A percentile compares a stretch with the other conserved stretches of the same genome.
Conservation (phyloP, 2,329 filamentous ascomycete species). For the Chaetomiaceae sp. region DNA sequence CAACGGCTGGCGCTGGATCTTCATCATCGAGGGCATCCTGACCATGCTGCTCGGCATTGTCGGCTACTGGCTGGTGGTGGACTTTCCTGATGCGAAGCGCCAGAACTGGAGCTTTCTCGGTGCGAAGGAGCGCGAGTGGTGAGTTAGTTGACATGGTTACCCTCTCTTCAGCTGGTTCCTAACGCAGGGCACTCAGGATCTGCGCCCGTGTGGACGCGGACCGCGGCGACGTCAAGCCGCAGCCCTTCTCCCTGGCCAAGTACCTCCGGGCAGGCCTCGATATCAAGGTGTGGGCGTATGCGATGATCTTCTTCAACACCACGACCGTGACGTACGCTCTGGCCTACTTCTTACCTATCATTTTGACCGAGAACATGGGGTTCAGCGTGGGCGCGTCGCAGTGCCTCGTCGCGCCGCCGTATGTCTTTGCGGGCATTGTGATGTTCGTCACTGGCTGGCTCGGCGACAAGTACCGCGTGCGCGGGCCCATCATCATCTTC, state of each 20-base stretch:
- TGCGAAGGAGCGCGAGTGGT: slow-evolving; percentile 43
- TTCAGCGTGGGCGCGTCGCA: slow-evolving; percentile 60
- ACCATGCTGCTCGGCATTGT: slow-evolving; percentile 46
- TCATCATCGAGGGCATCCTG: slow-evolving; percentile 48
- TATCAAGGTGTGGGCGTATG: slow-evolving; percentile 57
- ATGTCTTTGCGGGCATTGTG: slow-evolving; percentile 56
- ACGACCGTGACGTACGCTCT: slow-evolving; percentile 71
- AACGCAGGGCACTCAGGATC: slow-evolving; percentile 27
- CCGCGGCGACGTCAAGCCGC: slow-evolving; percentile 50
- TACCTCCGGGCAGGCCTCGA: slow-evolving; percentile 45
- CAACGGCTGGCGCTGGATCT: slow-evolving; percentile 63
- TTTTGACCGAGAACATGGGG: slow-evolving; percentile 57
- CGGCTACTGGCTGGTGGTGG: slow-evolving; percentile 54
- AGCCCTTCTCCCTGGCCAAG: slow-evolving; percentile 42
- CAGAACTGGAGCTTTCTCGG: slow-evolving; percentile 48
- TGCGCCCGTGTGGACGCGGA: slow-evolving; percentile 50
- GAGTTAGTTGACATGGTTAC: background rate
- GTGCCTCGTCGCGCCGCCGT: slow-evolving; percentile 66
- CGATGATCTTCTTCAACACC: slow-evolving; percentile 55
- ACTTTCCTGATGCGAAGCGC: slow-evolving; percentile 55
- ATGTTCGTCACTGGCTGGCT: slow-evolving; percentile 56
- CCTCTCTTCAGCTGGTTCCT: background rate
- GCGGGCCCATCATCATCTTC: slow-evolving; percentile 59
- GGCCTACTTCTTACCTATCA: slow-evolving; percentile 73
- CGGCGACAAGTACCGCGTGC: slow-evolving; percentile 60